Conservation (phyloP, 306 rosid genomes). For the Psophocarpus tetragonolobus region DNA sequence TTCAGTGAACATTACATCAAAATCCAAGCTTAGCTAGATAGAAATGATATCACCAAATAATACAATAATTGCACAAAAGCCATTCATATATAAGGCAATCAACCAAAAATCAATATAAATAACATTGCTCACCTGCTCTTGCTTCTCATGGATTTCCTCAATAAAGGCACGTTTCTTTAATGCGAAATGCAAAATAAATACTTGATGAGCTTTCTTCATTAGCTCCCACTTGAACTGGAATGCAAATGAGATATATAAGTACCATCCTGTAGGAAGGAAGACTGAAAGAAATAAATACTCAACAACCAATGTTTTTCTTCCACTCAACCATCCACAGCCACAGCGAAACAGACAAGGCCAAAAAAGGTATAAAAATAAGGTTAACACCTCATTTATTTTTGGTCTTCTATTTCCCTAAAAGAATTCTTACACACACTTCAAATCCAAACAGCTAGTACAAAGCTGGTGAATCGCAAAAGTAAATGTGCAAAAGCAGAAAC, state of each 20-base stretch:
- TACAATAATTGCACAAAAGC: slow-evolving; percentile 21
- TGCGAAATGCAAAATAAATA: slow-evolving; percentile 86
- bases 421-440: slow-evolving; percentile 1
- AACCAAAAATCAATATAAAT: slow-evolving; percentile 16
- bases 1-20: slow-evolving; percentile 71
- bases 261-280: slow-evolving; percentile 33
- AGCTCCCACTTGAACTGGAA: slow-evolving; percentile 96
- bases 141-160: slow-evolving; percentile 96
- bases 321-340: not conserved
- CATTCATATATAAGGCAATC: slow-evolving; percentile 9
- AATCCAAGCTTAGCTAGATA: slow-evolving; percentile 53
- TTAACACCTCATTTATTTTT: not conserved
- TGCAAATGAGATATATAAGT: slow-evolving; percentile 35
- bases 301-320: not conserved
- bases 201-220: slow-evolving; percentile 92
- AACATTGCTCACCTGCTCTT: slow-evolving; percentile 73
- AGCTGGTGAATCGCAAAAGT: not conserved
- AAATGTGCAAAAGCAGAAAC: slow-evolving; percentile 14
- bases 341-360: slow-evolving; percentile 15
- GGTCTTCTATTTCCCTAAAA: not conserved
- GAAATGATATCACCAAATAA: slow-evolving; percentile 44
- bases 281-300: slow-evolving; percentile 17
- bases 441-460: slow-evolving; percentile 15
- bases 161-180: slow-evolving; percentile 86
- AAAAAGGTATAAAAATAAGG: not conserved